phyloP scores from a whole-genome alignment of 495 filamentous ascomycete genomes.

The Tuber aestivum region DNA sequence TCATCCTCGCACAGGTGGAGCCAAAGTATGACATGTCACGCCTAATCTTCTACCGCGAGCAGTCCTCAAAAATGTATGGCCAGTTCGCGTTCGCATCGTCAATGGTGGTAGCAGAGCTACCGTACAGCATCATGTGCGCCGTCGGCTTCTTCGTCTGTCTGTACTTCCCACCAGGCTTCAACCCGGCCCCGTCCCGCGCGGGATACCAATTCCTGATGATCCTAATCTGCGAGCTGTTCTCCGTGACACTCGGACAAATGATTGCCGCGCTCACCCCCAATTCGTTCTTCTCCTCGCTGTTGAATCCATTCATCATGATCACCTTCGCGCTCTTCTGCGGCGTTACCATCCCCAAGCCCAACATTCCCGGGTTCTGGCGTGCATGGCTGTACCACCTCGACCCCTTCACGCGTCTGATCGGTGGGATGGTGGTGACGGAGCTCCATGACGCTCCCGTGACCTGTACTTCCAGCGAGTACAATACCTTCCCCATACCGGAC shows the following conservation, averaged over 20 bases:
- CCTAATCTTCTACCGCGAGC: slow-evolving; percentile 71
- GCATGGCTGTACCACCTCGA: slow-evolving; percentile 76
- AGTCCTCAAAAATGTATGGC: slow-evolving; percentile 70
- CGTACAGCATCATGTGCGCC: slow-evolving; percentile 68
- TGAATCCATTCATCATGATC: slow-evolving; percentile 73
- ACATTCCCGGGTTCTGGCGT: slow-evolving; percentile 73
- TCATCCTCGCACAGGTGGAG: slow-evolving; percentile 72
- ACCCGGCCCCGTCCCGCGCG: slow-evolving; percentile 52
- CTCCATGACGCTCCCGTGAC: slow-evolving; percentile 59
- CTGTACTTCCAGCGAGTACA: slow-evolving; percentile 55
- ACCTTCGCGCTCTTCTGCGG: slow-evolving; percentile 79
- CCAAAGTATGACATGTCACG: slow-evolving; percentile 70
- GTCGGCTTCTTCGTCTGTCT: slow-evolving; percentile 67
- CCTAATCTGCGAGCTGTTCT: slow-evolving; percentile 68
- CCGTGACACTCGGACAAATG: slow-evolving; percentile 65
- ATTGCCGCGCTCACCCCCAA: slow-evolving; percentile 64
- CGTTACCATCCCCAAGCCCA: slow-evolving; percentile 66
- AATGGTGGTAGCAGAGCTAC: slow-evolving; percentile 69
- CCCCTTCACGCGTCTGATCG: slow-evolving; percentile 76
- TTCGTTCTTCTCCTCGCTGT: slow-evolving; percentile 63
- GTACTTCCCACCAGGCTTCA: slow-evolving; percentile 67
- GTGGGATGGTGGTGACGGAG: slow-evolving; percentile 70
- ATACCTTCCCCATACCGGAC: slow-evolving; percentile 55
- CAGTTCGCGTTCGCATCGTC: slow-evolving; percentile 64
- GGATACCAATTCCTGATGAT: slow-evolving; percentile 81